Base-by-base conservation (phyloP, 805 yeast species). In the Lipomyces yamadae region DNA sequence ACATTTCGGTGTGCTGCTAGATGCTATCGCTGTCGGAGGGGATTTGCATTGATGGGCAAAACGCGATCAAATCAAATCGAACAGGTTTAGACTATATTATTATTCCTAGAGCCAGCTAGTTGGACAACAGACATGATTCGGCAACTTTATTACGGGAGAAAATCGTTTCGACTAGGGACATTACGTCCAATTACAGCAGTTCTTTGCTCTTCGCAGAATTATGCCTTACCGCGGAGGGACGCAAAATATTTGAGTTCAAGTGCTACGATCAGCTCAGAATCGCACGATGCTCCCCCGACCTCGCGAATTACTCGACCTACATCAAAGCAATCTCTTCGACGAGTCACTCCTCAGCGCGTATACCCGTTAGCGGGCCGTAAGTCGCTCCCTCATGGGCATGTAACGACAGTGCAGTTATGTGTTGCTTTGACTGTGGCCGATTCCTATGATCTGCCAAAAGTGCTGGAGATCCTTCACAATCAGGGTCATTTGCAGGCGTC, bases 391-490 rank as follows among this genome's bases (percentile, higher is more conserved):
- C 42, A 18, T 56, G 34, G 39, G 7, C 42, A 18, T 4, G 32
- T n/a, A 29, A 8, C 33, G 6, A 7, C 29, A n/a, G 50, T 64
- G 15, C 50, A 45, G 33, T 58, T 66, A 33, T 66, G 70, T 42
- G 67, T 66, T 8, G 64, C 67, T 4, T 24, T 68, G 33, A 60
- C 71, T 8, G 71, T 63, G 13, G 71, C 71, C 11, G 97, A 92
- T 72, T 74, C 80, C 5, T 91, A 91, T 69, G 87, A 91, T 74
- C 79, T 92, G 56, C 77, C 78, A 0, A 76, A 76, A 60, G 85
- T 84, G 2, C 70, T 80, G 11, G 76, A 79, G 2, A 76, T 79
- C 4, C 72, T 85, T 34, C 77, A 78, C 15, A 72, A 75, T 0
- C 72, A 72, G n/a, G 84, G 81, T 3, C 74, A 78, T 39, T 67